Base-by-base conservation (phyloP, 495 filamentous ascomycete genomes). In the Neurospora sp. region DNA sequence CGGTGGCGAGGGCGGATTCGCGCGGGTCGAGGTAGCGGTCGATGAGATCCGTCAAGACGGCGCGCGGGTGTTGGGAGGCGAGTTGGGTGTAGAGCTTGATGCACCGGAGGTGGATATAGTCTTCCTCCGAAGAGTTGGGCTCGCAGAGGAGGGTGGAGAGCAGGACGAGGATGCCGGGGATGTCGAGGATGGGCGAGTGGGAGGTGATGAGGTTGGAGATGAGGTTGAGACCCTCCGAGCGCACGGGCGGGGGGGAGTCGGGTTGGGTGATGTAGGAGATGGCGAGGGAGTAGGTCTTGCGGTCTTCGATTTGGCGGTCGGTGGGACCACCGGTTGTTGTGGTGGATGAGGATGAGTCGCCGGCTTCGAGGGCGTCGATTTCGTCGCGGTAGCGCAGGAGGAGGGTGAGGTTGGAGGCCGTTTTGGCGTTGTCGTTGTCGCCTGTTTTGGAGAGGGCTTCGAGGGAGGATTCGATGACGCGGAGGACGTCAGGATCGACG, bases 211-310 rank as follows among this genome's bases (percentile, higher is more conserved):
- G 81, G 39, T 83, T 83, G 0, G 89, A 88, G 18, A 96, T 81
- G 1, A 93, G 86, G 27, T 90, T 89, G 42, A 97, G 88, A 11
- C 92, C 93, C 78, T 96, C 92, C 6, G 89, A 90, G 39, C 92
- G 89, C 11, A 94, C 90, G 0, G 93, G 93, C 8, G 93, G 88
- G 0, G 93, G 89, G 0, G 90, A 87, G 72, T 93, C 92, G 1
- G 80, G 71, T 39, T 82, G 78, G 23, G 90, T 90, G 72, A 96
- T 89, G 77, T 94, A 92, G 1, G 86, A 88, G 39, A 96, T 83
- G 7, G 92, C 92, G 20, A 92, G 85, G 70, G 84, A 86, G 76
- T 96, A 92, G 0, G 86, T 90, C 72, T 93, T 90, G 39, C 89
- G 87, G 77, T 94, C 91, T 72, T 90, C 86, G 14, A 87, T 76